Percentiles rank a stretch among this genome's conserved stretches.
Evolutionary conservation across 2,329 filamentous ascomycete genomes (phyloP).

Genomic region (Davidsoniella eucalypti): DNA sequence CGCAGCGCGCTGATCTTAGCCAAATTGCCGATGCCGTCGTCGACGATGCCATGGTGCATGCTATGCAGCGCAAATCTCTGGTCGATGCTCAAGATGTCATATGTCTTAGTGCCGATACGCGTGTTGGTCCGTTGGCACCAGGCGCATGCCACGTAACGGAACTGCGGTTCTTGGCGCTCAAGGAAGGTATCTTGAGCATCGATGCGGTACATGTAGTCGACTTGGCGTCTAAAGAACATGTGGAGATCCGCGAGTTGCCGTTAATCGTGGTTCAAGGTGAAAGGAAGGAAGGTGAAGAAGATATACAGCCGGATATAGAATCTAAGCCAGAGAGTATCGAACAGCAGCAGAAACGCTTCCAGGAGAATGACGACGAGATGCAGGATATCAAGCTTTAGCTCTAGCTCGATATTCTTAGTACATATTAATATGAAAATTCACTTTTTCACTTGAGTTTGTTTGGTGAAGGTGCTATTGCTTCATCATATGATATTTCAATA

Average conservation of each 20-base stretch:
- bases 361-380: neutral
- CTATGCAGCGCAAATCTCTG: constrained; percentile 49
- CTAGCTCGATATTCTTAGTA: too few species aligned
- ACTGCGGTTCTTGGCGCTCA: constrained; percentile 53
- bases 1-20: constrained; percentile 21
- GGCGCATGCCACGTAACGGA: constrained; percentile 59
- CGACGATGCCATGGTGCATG: constrained; percentile 56
- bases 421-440: too few species aligned
- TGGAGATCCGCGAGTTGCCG: constrained; percentile 60
- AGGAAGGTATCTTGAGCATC: constrained; percentile 49
- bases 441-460: too few species aligned
- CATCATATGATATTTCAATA: too few species aligned
- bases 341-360: neutral
- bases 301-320: neutral
- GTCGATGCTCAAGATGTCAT: constrained; percentile 51
- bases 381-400: neutral
- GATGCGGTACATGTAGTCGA: constrained; percentile 62
- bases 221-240: constrained; percentile 55
- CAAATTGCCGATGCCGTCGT: constrained; percentile 48
- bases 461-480: too few species aligned
- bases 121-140: constrained; percentile 55
- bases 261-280: constrained; percentile 38
- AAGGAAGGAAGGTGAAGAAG: neutral
- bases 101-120: constrained; percentile 58
- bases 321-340: neutral